phyloP scores from a whole-genome alignment of 2,329 filamentous ascomycete genomes.

The Raffaelea ambrosiae region DNA sequence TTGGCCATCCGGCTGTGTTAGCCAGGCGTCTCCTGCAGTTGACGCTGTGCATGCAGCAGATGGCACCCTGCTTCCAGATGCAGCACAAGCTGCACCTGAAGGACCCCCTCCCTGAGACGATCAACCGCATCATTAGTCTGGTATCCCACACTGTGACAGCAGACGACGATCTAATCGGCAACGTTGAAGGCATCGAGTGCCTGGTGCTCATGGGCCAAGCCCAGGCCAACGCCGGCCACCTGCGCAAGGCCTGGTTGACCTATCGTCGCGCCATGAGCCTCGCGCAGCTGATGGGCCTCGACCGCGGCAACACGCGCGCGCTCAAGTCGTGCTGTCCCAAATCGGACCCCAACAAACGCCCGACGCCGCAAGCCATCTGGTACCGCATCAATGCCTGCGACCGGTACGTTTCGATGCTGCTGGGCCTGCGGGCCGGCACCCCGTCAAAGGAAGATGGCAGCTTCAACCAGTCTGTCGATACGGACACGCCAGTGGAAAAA shows the following conservation, averaged over 20 bases:
- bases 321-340: conserved; percentile 30
- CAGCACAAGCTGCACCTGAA: conserved; percentile 18
- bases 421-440: conserved; percentile 38
- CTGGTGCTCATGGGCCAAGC: conserved; percentile 39
- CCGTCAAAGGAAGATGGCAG: conserved; percentile 13
- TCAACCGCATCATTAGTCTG: conserved; percentile 22
- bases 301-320: conserved; percentile 23
- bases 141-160: conserved; percentile 33
- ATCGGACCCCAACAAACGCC: conserved; percentile 19
- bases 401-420: conserved; percentile 40
- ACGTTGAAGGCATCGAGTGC: conserved; percentile 44
- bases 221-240: conserved; percentile 43
- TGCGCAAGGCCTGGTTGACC: conserved; percentile 45
- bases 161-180: conserved; percentile 42
- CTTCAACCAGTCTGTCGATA: conserved; percentile 14
- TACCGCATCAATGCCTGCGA: conserved; percentile 40
- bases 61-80: conserved; percentile 24
- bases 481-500: conserved; percentile 28
- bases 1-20: conserved; percentile 37
- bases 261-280: conserved; percentile 40
- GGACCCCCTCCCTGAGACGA: conserved; percentile 17
- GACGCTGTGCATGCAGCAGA: conserved; percentile 35
- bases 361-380: conserved; percentile 32
- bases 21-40: conserved; percentile 39
- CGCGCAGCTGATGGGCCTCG: conserved; percentile 41